Base-by-base conservation (phyloP, 352 stramenopile genomes). In the Globisporangium nagaii region DNA sequence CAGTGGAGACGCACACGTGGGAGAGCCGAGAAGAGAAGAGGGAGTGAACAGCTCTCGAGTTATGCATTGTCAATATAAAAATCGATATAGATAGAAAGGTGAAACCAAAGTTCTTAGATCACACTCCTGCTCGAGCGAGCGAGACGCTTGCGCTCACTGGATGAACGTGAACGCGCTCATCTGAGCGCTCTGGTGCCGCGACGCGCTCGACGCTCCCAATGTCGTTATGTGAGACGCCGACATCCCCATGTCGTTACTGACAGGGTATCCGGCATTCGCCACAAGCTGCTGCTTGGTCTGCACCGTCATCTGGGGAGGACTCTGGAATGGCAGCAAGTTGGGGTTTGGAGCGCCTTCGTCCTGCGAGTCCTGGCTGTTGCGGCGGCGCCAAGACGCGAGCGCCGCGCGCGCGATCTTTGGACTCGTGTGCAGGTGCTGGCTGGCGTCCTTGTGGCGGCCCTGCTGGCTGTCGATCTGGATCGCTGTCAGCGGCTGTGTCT, bases 351-450 rank as follows among this genome's bases (percentile, higher is more conserved):
- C 54, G 1, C 56, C 39, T 7, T 63, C 63, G 9, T 58, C 20
- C 0, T 62, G 40, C 0, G 22, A 27, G 12, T 65, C 58, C 22
- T 71, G 48, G 50, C 50, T 63, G 11, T 46, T 77, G 37, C 66
- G 71, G 28, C 70, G 67, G 40, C 47, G 63, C 67, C 67, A 79
- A 11, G 70, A 79, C 22, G 72, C 67, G 30, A 70, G 63, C 11
- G 62, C 65, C 11, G 62, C 72, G 28, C 62, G 55, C 2, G 65
- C 71, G 2, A 80, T 68, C 57, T 75, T 80, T 15, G 71, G 71
- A 42, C 71, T 80, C 36, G 66, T 53, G 25, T 63, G 48, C 32
- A 66, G 39, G 4, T 60, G 56, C 25, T 44, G 48, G 9, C 36
- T 34, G 42, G 22, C 25, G 37, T 35, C 50, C 17, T 20, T 49